phyloP scores from a whole-genome alignment of 2,329 filamentous ascomycete species.

The Fonsecaea monophora region DNA sequence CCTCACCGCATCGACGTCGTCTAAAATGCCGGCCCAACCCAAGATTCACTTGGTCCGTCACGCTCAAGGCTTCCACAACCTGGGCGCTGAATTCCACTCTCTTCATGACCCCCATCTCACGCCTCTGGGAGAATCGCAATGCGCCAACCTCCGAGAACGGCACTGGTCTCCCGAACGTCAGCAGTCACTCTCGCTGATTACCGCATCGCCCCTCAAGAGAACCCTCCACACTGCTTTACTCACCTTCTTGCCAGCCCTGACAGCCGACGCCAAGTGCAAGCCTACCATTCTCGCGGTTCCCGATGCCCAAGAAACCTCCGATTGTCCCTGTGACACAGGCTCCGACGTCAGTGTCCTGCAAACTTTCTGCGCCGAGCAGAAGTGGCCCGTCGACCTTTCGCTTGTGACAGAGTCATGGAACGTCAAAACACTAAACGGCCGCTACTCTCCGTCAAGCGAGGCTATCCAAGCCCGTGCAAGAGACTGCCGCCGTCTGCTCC shows the following conservation, averaged over 20 bases:
- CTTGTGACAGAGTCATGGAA: constrained; percentile 73
- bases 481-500: constrained; percentile 66
- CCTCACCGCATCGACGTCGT: background rate
- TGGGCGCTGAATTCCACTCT: constrained; percentile 70
- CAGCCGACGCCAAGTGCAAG: constrained; percentile 50
- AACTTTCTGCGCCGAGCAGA: constrained; percentile 64
- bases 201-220: constrained; percentile 78
- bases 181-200: constrained; percentile 64
- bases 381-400: constrained; percentile 66
- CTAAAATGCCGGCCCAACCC: constrained; percentile 33
- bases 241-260: constrained; percentile 67
- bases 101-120: constrained; percentile 83
- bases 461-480: constrained; percentile 68
- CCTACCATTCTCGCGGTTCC: constrained; percentile 71
- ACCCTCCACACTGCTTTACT: constrained; percentile 79
- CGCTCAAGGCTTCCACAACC: constrained; percentile 78
- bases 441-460: constrained; percentile 54
- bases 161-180: constrained; percentile 64
- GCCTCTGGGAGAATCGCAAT: constrained; percentile 76
- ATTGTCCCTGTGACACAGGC: constrained; percentile 78
- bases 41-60: constrained; percentile 39
- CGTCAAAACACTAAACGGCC: constrained; percentile 61
- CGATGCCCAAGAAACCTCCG: constrained; percentile 78
- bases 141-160: constrained; percentile 62
- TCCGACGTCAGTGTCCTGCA: constrained; percentile 62